Evolutionary conservation across 768 basidiomycete genomes (phyloP).

Genomic region (Trametes cubensis): DNA sequence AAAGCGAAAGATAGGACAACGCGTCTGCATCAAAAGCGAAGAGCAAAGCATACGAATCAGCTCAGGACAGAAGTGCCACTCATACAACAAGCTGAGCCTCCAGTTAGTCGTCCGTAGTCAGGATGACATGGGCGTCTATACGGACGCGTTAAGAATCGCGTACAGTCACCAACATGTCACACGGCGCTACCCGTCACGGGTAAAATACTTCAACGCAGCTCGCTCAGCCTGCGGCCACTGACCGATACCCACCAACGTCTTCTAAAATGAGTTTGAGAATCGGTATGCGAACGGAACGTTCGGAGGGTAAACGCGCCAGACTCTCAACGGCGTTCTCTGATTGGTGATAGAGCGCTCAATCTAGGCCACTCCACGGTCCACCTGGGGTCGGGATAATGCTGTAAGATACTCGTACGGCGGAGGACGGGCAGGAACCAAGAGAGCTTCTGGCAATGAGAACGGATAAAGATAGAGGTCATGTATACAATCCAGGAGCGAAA

Average conservation of each 20-base stretch:
- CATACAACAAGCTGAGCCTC: not conserved
- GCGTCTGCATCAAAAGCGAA: conserved; percentile 12
- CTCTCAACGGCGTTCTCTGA: too few relatives aligned
- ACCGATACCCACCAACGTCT: too few relatives aligned
- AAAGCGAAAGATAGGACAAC: not conserved
- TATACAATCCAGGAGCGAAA: not conserved
- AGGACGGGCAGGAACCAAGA: too few relatives aligned
- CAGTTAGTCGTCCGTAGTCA: not conserved
- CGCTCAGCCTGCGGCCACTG: too few relatives aligned
- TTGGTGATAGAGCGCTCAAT: too few relatives aligned
- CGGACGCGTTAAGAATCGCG: conserved; percentile 16
- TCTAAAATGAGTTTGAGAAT: not conserved
- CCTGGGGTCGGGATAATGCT: too few relatives aligned
- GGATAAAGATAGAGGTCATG: not conserved
- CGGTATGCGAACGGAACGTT: too few relatives aligned
- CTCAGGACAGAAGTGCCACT: conserved; percentile 8
- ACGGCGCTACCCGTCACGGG: not conserved
- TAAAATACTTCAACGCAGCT: too few relatives aligned
- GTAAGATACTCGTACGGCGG: too few relatives aligned
- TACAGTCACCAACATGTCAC: conserved; percentile 7
- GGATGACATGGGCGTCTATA: not conserved
- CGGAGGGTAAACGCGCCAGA: too few relatives aligned
- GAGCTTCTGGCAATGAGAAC: too few relatives aligned
- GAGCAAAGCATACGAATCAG: conserved; percentile 11
- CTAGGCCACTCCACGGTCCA: too few relatives aligned